Evolutionary conservation across 257 asterid genomes (phyloP).

Genomic region (Ballota nigra): DNA sequence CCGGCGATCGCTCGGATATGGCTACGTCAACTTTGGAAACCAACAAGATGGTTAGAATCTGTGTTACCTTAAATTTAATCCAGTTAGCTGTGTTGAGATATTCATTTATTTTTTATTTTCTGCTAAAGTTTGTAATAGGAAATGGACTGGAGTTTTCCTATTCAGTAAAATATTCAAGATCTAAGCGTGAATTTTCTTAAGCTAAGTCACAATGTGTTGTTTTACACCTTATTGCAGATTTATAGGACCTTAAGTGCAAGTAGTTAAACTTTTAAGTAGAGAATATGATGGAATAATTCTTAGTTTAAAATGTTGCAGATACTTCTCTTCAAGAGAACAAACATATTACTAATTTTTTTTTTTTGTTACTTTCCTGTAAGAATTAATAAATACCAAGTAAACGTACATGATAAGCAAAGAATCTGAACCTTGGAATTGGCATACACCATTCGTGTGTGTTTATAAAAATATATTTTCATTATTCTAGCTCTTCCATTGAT

Average conservation of each 20-base stretch:
- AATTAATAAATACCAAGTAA: not conserved
- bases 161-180: not conserved
- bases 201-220: not conserved
- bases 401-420: not conserved
- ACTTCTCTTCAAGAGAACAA: not conserved
- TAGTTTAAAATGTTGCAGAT: not conserved
- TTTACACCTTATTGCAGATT: not conserved
- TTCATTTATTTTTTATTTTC: not conserved
- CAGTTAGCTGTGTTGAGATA: not conserved
- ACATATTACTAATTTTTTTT: not conserved
- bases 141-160: not conserved
- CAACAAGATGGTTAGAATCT: slow-evolving; percentile 66
- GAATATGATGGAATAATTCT: not conserved
- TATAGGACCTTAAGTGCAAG: not conserved
- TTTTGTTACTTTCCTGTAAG: not conserved
- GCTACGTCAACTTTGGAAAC: slow-evolving; percentile 81
- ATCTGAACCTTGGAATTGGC: not conserved
- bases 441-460: not conserved
- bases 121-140: not conserved
- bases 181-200: not conserved
- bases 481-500: not conserved
- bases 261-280: not conserved
- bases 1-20: slow-evolving; percentile 82
- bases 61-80: not conserved
- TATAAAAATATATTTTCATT: not conserved